Base-by-base conservation (phyloP, 2,329 filamentous ascomycete species). In the Colletotrichum sp. region DNA sequence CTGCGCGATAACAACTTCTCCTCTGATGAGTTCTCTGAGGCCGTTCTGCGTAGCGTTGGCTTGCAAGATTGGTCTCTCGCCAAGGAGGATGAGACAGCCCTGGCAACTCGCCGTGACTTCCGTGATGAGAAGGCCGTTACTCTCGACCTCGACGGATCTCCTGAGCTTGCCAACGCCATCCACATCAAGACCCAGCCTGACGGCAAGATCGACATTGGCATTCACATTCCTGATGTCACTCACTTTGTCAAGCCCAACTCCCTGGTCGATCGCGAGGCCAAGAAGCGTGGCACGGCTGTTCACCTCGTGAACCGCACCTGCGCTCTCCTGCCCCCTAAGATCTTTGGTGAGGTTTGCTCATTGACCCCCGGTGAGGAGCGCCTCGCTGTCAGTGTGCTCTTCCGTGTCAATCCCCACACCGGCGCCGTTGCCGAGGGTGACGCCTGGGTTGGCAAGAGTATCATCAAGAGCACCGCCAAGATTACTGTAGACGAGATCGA, bases 1-100 rank as follows among this genome's bases (percentile, higher is more conserved):
- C 92, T 99, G 68, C 94, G 97, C 77, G 97, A 99, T 88, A 99
- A 99, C 91, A 99, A 99, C 88, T 99, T 99, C 83, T 95, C 95
- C 16, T 96, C 96, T 0, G 97, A 99, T 82, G 97, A 99, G 79
- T 99, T 99, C 85, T 98, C 96, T 7, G 97, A 99, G 81, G 96
- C 97, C 72, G 97, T 99, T 65, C 88, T 98, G 78, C 96, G 96
- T 84, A 99, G 95, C 82, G 95, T 99, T 78, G 95, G 95, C 52
- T 94, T 96, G 79, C 95, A 98, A 78, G 95, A 98, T 80, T 99
- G 96, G 96, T 94, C 95, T 16, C 87, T 98, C 68, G 91, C 92
- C 52, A 95, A 94, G 81, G 96, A 99, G 83, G 94, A 95, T 44
- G 95, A 98, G 81, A 89, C 92, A 60, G 89, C 90, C 62, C 83